Evolutionary conservation across 2,329 filamentous ascomycete genomes (phyloP).

Genomic region (Trichoderma sp.): DNA sequence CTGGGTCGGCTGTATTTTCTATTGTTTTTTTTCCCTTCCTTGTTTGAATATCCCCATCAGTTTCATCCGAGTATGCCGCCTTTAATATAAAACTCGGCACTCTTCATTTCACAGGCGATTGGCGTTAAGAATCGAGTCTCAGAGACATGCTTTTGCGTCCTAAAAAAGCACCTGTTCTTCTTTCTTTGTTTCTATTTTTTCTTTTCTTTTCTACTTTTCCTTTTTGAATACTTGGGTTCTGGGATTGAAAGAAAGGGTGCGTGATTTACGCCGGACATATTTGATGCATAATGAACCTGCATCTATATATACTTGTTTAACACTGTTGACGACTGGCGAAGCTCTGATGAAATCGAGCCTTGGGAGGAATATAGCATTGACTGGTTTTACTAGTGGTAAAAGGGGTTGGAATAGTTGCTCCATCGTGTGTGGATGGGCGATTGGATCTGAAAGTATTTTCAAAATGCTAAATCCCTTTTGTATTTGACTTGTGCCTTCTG

Average conservation of each 20-base stretch:
- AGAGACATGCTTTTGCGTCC: background rate
- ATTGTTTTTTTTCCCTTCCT: background rate
- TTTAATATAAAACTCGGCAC: background rate
- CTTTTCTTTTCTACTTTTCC: background rate
- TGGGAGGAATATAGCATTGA: background rate
- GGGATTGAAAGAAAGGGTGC: background rate
- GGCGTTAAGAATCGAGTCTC: background rate
- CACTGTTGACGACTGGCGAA: background rate
- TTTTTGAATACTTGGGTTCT: background rate
- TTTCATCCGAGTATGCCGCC: background rate
- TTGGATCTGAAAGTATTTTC: background rate
- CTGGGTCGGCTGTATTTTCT: background rate
- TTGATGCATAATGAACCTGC: conserved; percentile 14
- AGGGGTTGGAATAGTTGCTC: background rate
- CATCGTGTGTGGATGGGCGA: background rate
- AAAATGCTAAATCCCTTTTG: background rate
- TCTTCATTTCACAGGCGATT: background rate
- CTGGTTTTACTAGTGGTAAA: background rate
- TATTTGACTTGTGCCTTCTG: background rate
- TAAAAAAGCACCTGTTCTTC: background rate
- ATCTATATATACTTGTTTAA: background rate
- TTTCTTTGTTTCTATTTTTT: conserved; percentile 8
- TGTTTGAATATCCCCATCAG: background rate
- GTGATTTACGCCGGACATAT: background rate
- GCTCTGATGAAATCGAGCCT: background rate